Evolutionary conservation across 2,329 filamentous ascomycete species (phyloP), one percentile per base, ranked within the genome.

Genomic region (Alternaria longipes): DNA sequence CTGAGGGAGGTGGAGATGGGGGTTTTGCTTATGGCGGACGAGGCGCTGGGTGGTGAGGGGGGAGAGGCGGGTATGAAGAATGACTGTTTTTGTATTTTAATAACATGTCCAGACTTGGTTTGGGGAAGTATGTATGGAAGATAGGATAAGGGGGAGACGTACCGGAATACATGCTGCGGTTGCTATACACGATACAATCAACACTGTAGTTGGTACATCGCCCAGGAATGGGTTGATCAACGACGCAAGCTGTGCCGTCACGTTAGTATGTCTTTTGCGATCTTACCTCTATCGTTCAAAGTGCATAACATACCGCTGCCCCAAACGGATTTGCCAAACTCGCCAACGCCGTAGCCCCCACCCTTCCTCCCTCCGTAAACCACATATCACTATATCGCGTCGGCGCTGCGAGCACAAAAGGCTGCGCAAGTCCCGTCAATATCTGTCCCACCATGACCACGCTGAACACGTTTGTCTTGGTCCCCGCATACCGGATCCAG

Each of bases 381-480:
- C 95, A 98, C 61, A 97, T 83, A 76, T 97, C 94, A 56, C 92
- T 95, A 80, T 97, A 99, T 63, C 92, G 85, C 0, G 95, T 94
- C 0, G 95, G 94, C 0, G 94, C 93, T 7, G 91, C 89, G 9
- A 98, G 87, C 12, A 97, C 92, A 77, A 98, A 98, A 0, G 95
- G 94, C 76, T 99, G 95, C 1, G 93, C 89, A 40, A 97, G 84
- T 1, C 94, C 95, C 54, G 91, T 93, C 62, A 99, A 78, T 75
- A 98, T 90, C 81, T 98, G 94, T 5, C 94, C 94, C 69, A 96
- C 89, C 90, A 98, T 92, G 63, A 93, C 90, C 45, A 91, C 84
- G 42, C 89, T 89, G 73, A 91, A 96, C 67, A 83, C 85, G 51
- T 78, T 80, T 44, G 81, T 83, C 61, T 72, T 83, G 62, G 82